Conservation (phyloP, 1,139 yeast species). For the Lodderomyces pseudojiufengensis region DNA sequence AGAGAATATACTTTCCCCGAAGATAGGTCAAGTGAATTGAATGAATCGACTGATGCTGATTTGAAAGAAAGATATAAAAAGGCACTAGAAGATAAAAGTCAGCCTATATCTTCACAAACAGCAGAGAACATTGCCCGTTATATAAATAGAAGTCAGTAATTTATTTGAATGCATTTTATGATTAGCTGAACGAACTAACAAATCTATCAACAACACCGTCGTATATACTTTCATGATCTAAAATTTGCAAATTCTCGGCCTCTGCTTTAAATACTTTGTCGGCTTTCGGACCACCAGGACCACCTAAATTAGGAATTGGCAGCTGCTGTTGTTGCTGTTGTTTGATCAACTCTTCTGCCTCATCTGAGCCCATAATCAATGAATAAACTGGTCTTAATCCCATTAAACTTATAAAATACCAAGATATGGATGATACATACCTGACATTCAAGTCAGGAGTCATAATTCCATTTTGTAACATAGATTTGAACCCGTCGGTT, state of each 20-base stretch:
- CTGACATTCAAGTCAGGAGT: conserved; percentile 85
- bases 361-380: conserved; percentile 53
- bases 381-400: conserved; percentile 83
- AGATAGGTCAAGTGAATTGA: conserved; percentile 62
- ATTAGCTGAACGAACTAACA: too few relatives aligned
- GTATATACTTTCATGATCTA: conserved; percentile 50
- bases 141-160: conserved; percentile 31
- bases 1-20: conserved; percentile 78
- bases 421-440: conserved; percentile 95
- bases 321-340: conserved; percentile 43
- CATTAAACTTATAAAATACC: conserved; percentile 89
- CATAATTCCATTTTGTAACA: conserved; percentile 85
- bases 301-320: conserved; percentile 38
- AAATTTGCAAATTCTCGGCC: conserved; percentile 73
- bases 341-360: conserved; percentile 48
- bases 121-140: conserved; percentile 71
- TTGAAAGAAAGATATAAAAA: conserved; percentile 68
- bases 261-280: conserved; percentile 63
- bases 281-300: conserved; percentile 58
- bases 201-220: conserved; percentile 68
- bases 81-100: conserved; percentile 65
- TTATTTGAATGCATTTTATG: too few relatives aligned
- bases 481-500: conserved; percentile 83
- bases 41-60: conserved; percentile 44
- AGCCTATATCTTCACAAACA: conserved; percentile 57